Conservation (phyloP, 106 monocot species). For the Amphibolis antarctica region DNA sequence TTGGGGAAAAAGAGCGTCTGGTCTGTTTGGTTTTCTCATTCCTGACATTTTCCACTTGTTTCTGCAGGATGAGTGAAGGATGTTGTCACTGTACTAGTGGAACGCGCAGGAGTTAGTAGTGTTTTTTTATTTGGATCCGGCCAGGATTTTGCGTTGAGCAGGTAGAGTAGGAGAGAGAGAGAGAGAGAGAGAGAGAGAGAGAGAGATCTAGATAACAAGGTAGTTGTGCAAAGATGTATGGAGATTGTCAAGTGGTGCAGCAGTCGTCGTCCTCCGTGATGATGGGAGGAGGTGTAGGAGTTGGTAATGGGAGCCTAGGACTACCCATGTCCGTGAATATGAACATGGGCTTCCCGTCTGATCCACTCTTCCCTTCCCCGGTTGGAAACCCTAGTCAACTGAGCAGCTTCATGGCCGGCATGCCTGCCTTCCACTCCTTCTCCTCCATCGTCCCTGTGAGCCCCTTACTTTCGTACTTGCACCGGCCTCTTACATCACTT, state of each 20-base stretch:
- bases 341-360: conserved; percentile 2
- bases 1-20: no score
- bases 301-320: conserved; percentile 8
- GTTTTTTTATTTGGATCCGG: no score
- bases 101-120: no score
- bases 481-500: neutral
- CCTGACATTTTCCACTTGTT: no score
- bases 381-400: conserved; percentile 30
- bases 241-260: conserved; percentile 61
- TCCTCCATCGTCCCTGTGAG: conserved; percentile 49
- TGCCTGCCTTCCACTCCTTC: conserved; percentile 51
- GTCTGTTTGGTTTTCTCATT: no score
- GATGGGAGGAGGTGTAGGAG: conserved; percentile 9
- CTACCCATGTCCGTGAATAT: conserved; percentile 7
- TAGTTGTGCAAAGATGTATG: conserved; percentile 47
- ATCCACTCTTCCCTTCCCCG: conserved; percentile 39
- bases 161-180: no score
- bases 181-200: neutral
- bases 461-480: neutral
- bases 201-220: conserved; percentile 1
- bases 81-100: no score
- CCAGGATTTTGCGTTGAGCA: no score
- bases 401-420: conserved; percentile 29
- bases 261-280: conserved; percentile 25
- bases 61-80: no score